Percentiles rank a stretch among this genome's conserved stretches.
Conservation (phyloP, 257 asterid genomes). For the Lantana camara region DNA sequence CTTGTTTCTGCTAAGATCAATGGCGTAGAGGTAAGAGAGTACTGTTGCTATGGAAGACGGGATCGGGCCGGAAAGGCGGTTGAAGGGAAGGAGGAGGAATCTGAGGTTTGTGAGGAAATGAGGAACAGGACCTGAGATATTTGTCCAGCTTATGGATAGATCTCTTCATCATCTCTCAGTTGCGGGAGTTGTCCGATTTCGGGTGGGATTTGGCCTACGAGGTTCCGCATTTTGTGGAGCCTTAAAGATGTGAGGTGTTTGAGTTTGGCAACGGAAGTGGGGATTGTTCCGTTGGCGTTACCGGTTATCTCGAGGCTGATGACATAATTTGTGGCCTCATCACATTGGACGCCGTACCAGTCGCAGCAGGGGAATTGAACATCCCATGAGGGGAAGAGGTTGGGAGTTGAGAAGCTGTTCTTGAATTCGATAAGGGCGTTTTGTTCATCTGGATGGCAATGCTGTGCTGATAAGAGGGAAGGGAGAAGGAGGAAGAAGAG, state of each 20-base stretch:
- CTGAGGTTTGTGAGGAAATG: constrained; percentile 27
- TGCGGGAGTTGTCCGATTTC: constrained; percentile 28
- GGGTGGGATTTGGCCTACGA: constrained; percentile 32
- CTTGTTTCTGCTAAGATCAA: constrained; percentile 45
- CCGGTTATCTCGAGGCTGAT: constrained; percentile 27
- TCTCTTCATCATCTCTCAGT: no score
- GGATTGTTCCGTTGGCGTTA: constrained; percentile 39
- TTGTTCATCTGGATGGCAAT: constrained; percentile 36
- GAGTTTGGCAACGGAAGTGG: constrained; percentile 27
- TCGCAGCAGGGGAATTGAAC: constrained; percentile 31
- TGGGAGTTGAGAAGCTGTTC: constrained; percentile 40
- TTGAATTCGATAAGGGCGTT: constrained; percentile 40
- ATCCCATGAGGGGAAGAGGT: constrained; percentile 37
- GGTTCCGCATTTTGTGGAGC: constrained; percentile 39
- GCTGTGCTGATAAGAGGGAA: constrained; percentile 20
- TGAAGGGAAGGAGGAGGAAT: constrained; percentile 38
- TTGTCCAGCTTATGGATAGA: constrained; percentile 40
- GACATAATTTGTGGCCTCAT: constrained; percentile 33
- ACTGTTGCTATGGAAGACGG: constrained; percentile 36
- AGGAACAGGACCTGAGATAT: constrained; percentile 43
- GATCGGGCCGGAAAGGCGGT: constrained; percentile 41
- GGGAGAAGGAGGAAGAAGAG: constrained; percentile 20
- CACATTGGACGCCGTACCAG: constrained; percentile 42
- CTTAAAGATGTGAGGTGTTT: constrained; percentile 39
- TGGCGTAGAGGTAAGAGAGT: constrained; percentile 29